Evolutionary conservation across 2,329 filamentous ascomycete species (phyloP).

Genomic region (Beauveria rudraprayagi): DNA sequence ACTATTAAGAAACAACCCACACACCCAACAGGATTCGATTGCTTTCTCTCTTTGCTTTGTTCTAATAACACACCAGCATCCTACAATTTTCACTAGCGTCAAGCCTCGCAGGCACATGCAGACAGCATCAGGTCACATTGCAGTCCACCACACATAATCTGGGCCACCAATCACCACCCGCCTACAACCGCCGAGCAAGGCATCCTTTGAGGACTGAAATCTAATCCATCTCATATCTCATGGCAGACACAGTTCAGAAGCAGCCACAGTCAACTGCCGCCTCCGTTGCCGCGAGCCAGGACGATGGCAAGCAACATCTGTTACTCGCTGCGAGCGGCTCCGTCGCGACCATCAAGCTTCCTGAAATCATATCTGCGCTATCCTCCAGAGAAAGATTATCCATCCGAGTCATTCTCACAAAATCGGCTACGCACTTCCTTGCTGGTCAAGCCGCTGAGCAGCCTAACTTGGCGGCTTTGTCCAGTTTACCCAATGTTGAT

Average conservation of each 20-base stretch:
- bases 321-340: slow-evolving; percentile 39
- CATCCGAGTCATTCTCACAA: slow-evolving; percentile 77
- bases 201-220: background rate
- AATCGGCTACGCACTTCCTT: slow-evolving; percentile 67
- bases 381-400: slow-evolving; percentile 49
- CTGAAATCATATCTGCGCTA: slow-evolving; percentile 55
- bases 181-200: background rate
- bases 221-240: background rate
- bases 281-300: slow-evolving; percentile 24
- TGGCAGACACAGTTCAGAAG: background rate
- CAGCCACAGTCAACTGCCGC: slow-evolving; percentile 16
- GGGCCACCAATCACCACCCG: background rate
- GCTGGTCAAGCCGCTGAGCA: slow-evolving; percentile 69
- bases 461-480: slow-evolving; percentile 54
- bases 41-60: background rate
- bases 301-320: slow-evolving; percentile 34
- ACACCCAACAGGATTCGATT: background rate
- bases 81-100: background rate
- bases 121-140: background rate
- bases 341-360: slow-evolving; percentile 84
- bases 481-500: slow-evolving; percentile 61
- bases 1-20: background rate
- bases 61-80: background rate
- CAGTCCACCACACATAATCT: background rate
- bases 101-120: background rate